phyloP scores from a whole-genome alignment of 2,329 filamentous ascomycete genomes.

The Cadophora sp. region DNA sequence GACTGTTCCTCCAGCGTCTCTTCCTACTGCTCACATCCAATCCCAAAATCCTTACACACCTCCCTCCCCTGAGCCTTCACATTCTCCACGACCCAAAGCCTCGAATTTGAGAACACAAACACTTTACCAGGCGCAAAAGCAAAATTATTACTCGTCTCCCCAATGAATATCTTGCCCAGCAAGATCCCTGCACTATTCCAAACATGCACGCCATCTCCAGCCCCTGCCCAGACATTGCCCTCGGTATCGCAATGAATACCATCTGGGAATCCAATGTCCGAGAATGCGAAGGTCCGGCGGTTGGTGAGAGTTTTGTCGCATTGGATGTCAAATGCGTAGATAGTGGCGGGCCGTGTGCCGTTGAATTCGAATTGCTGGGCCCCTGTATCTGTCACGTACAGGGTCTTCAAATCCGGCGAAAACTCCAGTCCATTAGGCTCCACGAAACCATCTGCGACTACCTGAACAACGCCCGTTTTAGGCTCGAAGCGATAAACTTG shows the following conservation, averaged over 20 bases:
- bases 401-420: slow-evolving; percentile 13
- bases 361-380: slow-evolving; percentile 15
- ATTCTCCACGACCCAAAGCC: slow-evolving; percentile 21
- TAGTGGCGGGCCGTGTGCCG: slow-evolving; percentile 11
- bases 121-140: slow-evolving; percentile 19
- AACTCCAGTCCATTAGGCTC: slow-evolving; percentile 21
- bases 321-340: slow-evolving; percentile 17
- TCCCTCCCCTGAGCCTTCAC: slow-evolving; percentile 19
- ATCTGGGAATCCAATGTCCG: slow-evolving; percentile 7
- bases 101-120: slow-evolving; percentile 18
- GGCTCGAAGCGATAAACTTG: slow-evolving; percentile 22
- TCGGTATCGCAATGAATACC: slow-evolving; percentile 19
- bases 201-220: slow-evolving; percentile 17
- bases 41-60: slow-evolving; percentile 17
- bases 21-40: slow-evolving; percentile 9
- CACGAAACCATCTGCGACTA: slow-evolving; percentile 14
- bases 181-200: slow-evolving; percentile 14
- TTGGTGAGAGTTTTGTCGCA: not conserved
- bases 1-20: not conserved
- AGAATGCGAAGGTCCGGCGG: slow-evolving; percentile 16
- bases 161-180: slow-evolving; percentile 20
- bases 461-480: slow-evolving; percentile 7
- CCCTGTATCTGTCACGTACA: slow-evolving; percentile 18
- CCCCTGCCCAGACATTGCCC: slow-evolving; percentile 16
- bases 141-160: slow-evolving; percentile 21